These are phyloP conservation scores for Chenopodium formosanum DNA, from an alignment of 148 eudicot species.

Conservation along the genomic window DNA sequence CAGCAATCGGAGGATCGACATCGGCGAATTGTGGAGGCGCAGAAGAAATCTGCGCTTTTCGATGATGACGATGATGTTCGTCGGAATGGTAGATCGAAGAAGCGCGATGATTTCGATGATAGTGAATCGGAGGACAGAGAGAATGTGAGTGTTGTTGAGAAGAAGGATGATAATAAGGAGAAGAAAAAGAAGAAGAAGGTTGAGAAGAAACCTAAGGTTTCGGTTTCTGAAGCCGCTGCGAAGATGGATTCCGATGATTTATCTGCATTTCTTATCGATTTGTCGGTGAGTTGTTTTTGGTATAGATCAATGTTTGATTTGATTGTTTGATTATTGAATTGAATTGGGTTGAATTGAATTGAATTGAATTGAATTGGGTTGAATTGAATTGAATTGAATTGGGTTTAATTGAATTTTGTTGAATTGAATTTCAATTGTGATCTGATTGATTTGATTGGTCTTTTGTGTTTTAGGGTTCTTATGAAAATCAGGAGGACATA, in stretches of 20 bases:
- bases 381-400: no score
- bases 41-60: constrained; percentile 35
- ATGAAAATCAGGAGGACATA: constrained; percentile 60
- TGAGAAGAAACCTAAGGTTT: constrained; percentile 67
- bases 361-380: constrained; percentile 1
- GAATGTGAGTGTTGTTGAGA: constrained; percentile 38
- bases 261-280: constrained; percentile 49
- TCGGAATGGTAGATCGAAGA: constrained; percentile 40
- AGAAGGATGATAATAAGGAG: constrained; percentile 40
- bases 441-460: background rate
- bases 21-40: constrained; percentile 47
- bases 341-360: background rate
- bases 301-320: background rate
- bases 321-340: background rate
- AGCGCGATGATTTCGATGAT: constrained; percentile 38
- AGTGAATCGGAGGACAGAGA: constrained; percentile 41
- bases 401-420: background rate
- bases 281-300: constrained; percentile 39
- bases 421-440: constrained; percentile 11
- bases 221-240: constrained; percentile 63
- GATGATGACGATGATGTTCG: background rate
- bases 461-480: constrained; percentile 41
- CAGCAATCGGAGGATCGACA: constrained; percentile 64
- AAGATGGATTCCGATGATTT: constrained; percentile 61
- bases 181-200: constrained; percentile 53